Base-by-base conservation (phyloP, 1,284 basidiomycete genomes). In the Boletus hoseneyae region DNA sequence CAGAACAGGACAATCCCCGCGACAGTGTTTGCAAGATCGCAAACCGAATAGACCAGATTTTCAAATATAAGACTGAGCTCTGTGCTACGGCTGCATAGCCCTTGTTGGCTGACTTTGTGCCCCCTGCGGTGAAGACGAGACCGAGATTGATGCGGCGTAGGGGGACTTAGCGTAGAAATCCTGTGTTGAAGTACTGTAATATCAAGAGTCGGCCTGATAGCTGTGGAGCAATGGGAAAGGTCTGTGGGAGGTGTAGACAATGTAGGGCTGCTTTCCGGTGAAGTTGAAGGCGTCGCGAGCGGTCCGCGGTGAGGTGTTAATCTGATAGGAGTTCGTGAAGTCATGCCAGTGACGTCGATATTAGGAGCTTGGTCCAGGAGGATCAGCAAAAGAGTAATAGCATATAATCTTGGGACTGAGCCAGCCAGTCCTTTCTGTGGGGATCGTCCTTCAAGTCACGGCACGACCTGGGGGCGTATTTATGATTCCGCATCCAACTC, bases 281-380 rank as follows among this genome's bases (percentile, higher is more conserved):
- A 62, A 8, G 50, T 43, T 7, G 58, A 33, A 34, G 62, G 64
- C 4, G 62, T 63, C n/a, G 64, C 62, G 3, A 64, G 65, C 12
- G 65, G 63, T 44, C 63, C 65, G 0, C 64, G 63, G 27, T 66
- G 45, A n/a, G 62, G 53, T 4, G 62, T 63, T 36, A 59, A 19
- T 44, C 60, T 57, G 23, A 64, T 51, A 30, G 63, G 65, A 29
- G 64, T 64, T 47, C 51, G 63, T 58, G 64, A 61, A 48, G 44
- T 63, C 64, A 67, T 67, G 51, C 47, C 40, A 43, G 53, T 37
- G 51, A 54, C 16, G 30, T 52, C 36, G 49, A 50, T 54, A 53
- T 60, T 63, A 61, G 34, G 38, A 23, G 47, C 56, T 48, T 47
- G 47, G 47, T 51, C 55, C 47, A 21, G 29, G 21, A 42, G 45